A percentile compares a stretch with the other conserved stretches of the same genome.
Conservation (phyloP, 192 early-diverging fungal species). For the Coemansia sp. region DNA sequence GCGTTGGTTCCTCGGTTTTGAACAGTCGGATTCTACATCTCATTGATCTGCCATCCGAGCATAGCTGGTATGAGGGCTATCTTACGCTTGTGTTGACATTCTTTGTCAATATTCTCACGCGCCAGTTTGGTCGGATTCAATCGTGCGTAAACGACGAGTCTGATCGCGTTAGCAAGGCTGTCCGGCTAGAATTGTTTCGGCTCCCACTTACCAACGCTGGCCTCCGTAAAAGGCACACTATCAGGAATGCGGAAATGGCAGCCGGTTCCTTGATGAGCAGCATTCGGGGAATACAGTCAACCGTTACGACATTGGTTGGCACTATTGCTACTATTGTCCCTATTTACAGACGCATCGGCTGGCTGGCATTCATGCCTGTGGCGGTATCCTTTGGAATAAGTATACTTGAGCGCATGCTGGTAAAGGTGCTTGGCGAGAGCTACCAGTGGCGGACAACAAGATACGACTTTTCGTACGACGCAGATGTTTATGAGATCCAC, state of each 20-base stretch:
- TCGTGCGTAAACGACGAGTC: neutral
- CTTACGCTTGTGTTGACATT: neutral
- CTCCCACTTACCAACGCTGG: constrained; percentile 20
- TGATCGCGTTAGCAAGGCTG: neutral
- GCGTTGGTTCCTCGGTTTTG: constrained; percentile 4
- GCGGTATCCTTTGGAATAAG: neutral
- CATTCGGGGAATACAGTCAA: constrained; percentile 1
- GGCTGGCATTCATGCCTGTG: constrained; percentile 21
- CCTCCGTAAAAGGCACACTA: constrained; percentile 3
- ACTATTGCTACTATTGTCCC: constrained; percentile 8
- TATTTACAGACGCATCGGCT: constrained; percentile 24
- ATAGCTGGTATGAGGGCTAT: constrained; percentile 25
- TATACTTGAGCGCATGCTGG: neutral
- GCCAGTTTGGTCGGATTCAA: neutral
- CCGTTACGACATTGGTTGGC: constrained; percentile 5
- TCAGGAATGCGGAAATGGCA: neutral
- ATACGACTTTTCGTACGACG: neutral
- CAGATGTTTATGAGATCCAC: constrained; percentile 11
- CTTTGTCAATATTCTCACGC: neutral
- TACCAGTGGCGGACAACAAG: neutral
- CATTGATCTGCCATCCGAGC: constrained; percentile 13
- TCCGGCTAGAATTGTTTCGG: constrained; percentile 32
- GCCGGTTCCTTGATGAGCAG: constrained; percentile 4
- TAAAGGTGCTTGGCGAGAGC: neutral
- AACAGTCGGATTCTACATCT: constrained; percentile 18